phyloP scores from a whole-genome alignment of 2,329 filamentous ascomycete species.

The Fusarium sp. region DNA sequence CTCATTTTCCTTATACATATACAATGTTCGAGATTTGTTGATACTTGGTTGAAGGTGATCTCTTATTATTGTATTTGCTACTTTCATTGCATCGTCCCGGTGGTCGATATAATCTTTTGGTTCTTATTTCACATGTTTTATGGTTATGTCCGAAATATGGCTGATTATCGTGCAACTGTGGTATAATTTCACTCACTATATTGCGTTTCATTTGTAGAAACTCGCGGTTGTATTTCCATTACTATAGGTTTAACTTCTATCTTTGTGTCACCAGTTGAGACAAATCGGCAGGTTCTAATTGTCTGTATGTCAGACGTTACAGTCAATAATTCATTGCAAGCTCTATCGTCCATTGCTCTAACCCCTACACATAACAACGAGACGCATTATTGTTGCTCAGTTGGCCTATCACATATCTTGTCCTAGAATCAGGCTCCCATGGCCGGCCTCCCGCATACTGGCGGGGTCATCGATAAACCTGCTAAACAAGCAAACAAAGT shows the following conservation, averaged over 20 bases:
- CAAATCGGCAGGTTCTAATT: not conserved
- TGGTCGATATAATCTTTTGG: not conserved
- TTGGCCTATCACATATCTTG: not conserved
- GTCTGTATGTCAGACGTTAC: not conserved
- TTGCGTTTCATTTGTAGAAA: not conserved
- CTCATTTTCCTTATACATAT: not conserved
- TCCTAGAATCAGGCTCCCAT: not conserved
- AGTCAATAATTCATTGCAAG: too few relatives aligned
- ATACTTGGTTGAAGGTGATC: not conserved
- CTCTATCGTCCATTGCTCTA: too few relatives aligned
- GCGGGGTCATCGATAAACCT: constrained; percentile 18
- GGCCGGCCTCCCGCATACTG: constrained; percentile 34
- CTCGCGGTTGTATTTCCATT: not conserved
- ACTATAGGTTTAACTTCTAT: not conserved
- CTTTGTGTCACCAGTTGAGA: not conserved
- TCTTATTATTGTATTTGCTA: not conserved
- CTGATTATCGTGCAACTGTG: not conserved
- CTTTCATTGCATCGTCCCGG: not conserved
- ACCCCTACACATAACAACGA: not conserved
- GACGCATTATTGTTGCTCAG: not conserved
- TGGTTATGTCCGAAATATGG: not conserved
- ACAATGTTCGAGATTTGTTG: not conserved
- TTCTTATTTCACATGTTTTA: not conserved
- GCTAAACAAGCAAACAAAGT: not conserved
- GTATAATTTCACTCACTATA: not conserved